Conservation (phyloP, 2,329 filamentous ascomycete genomes). For the Penicillium palitans region DNA sequence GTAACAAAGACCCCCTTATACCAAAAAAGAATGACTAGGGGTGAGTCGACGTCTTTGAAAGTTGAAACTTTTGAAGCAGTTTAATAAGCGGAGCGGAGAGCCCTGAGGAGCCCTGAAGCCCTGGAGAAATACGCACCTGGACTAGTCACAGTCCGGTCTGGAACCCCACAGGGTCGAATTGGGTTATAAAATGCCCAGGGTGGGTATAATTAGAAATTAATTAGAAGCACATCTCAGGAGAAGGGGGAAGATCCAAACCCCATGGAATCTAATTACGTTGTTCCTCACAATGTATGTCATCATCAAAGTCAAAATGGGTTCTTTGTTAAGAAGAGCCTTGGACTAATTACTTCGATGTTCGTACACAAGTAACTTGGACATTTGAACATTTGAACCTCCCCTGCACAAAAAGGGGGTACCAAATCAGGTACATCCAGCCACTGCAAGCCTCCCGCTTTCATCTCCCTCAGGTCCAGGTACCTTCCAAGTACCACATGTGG, state of each 20-base stretch:
- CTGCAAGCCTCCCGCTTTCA: slow-evolving; percentile 2
- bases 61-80: slow-evolving; percentile 14
- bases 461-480: background rate
- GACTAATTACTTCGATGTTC: too few species aligned
- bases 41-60: slow-evolving; percentile 24
- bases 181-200: background rate
- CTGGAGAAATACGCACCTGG: slow-evolving; percentile 14
- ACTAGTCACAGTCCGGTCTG: slow-evolving; percentile 9
- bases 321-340: background rate
- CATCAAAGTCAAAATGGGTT: background rate
- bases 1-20: slow-evolving; percentile 14
- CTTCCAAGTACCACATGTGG: slow-evolving; percentile 3
- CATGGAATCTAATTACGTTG: background rate
- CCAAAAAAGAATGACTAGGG: slow-evolving; percentile 38
- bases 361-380: too few species aligned
- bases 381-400: background rate
- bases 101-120: too few species aligned
- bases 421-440: slow-evolving; percentile 1
- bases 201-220: slow-evolving; percentile 10
- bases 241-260: background rate
- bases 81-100: slow-evolving; percentile 21
- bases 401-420: background rate
- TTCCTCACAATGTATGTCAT: background rate
- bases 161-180: slow-evolving; percentile 11
- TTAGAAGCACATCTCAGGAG: slow-evolving; percentile 8